Conservation (phyloP, 208 protist genomes). For the Crithidia mellificae region DNA sequence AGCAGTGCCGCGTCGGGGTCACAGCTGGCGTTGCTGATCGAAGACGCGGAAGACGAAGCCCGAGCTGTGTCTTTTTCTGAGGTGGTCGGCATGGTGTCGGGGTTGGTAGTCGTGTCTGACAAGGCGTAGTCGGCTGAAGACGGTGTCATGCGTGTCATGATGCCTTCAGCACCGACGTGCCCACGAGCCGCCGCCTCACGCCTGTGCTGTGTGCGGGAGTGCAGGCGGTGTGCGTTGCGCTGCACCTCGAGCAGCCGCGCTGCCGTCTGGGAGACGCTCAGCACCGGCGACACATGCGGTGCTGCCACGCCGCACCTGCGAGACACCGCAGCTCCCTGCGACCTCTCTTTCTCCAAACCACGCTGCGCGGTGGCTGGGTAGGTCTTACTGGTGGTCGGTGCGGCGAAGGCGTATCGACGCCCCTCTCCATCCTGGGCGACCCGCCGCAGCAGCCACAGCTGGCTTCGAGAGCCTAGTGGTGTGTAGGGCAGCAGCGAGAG, state of each 20-base stretch:
- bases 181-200: no score
- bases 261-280: conserved; percentile 17
- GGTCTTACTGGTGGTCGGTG: no score
- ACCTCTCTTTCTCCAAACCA: neutral
- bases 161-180: no score
- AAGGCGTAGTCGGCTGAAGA: neutral
- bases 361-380: conserved; percentile 9
- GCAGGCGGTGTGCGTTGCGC: conserved; percentile 2
- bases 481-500: conserved; percentile 63
- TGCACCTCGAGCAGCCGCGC: conserved; percentile 8
- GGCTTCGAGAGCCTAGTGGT: conserved; percentile 47
- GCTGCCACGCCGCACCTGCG: no score
- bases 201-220: conserved; percentile 1
- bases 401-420: conserved; percentile 22
- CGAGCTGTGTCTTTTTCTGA: no score
- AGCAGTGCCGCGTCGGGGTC: conserved; percentile 43
- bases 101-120: no score
- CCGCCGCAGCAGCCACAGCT: conserved; percentile 62
- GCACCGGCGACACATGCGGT: neutral
- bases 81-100: no score
- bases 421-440: conserved; percentile 45
- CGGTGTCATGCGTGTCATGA: no score
- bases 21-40: conserved; percentile 5
- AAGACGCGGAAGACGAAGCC: no score
- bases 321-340: no score